A percentile compares a stretch with the other conserved stretches of the same genome.
phyloP scores from a whole-genome alignment of 306 rosid species.

The Casuarina equisetifolia region DNA sequence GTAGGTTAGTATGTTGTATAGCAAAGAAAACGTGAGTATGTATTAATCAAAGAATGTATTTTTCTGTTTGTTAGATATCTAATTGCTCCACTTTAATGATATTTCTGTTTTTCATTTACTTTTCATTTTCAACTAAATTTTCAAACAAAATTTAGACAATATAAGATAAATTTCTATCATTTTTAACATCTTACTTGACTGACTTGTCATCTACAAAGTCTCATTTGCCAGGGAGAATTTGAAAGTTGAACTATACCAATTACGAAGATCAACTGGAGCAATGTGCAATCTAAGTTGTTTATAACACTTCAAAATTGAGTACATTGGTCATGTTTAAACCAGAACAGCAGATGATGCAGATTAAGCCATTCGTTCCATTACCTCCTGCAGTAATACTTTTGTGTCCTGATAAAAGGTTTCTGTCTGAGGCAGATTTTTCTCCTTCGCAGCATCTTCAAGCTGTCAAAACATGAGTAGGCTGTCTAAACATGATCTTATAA shows the following conservation, averaged over 20 bases:
- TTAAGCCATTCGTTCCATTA: constrained; percentile 69
- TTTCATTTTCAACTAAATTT: no score
- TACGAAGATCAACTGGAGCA: background rate
- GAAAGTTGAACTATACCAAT: background rate
- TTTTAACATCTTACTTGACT: background rate
- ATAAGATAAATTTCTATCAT: no score
- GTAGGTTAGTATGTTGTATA: constrained; percentile 59
- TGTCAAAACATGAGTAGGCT: constrained; percentile 52
- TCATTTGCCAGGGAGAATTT: background rate
- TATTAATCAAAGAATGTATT: constrained; percentile 11
- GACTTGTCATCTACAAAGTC: background rate
- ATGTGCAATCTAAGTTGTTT: background rate
- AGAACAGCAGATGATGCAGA: constrained; percentile 20
- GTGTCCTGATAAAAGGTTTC: constrained; percentile 62
- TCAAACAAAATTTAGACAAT: no score
- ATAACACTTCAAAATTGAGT: background rate
- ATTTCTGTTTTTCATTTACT: no score
- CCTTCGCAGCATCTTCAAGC: constrained; percentile 79
- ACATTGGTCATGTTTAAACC: background rate
- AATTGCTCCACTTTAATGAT: background rate
- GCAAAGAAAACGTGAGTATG: constrained; percentile 40
- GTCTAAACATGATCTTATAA: constrained; percentile 22
- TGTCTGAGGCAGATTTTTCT: constrained; percentile 43
- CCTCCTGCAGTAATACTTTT: constrained; percentile 67
- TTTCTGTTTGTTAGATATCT: background rate